These are phyloP conservation scores for Tricladium varicosporioides DNA, from an alignment of 2,329 filamentous ascomycete genomes.

Conservation along the genomic window DNA sequence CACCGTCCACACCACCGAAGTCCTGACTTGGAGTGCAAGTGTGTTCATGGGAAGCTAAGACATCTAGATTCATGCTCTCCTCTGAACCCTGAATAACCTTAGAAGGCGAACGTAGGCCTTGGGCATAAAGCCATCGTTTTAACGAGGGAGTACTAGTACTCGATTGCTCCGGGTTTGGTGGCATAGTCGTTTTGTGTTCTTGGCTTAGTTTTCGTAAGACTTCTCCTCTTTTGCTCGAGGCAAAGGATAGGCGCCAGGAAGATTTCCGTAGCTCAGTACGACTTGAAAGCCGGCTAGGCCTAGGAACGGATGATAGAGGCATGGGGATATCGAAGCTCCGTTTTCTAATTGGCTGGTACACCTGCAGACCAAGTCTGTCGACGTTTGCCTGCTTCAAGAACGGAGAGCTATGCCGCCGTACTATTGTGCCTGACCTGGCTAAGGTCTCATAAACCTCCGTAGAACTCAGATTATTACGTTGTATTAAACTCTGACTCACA, in stretches of 20 bases:
- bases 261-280: conserved; percentile 24
- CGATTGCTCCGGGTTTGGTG: conserved; percentile 7
- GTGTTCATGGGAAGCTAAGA: conserved; percentile 5
- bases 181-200: conserved; percentile 14
- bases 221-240: conserved; percentile 23
- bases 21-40: conserved; percentile 16
- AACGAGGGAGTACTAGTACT: conserved; percentile 8
- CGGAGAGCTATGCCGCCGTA: conserved; percentile 26
- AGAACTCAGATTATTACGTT: background rate
- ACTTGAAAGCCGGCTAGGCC: conserved; percentile 27
- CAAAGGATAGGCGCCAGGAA: conserved; percentile 34
- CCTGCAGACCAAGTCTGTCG: background rate
- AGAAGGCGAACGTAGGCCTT: conserved; percentile 24
- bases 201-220: conserved; percentile 30
- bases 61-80: conserved; percentile 3
- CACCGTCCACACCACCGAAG: conserved; percentile 31
- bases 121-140: conserved; percentile 23
- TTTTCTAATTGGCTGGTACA: conserved; percentile 17
- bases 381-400: conserved; percentile 9
- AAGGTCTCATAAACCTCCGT: background rate
- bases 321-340: conserved; percentile 19
- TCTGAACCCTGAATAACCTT: conserved; percentile 16
- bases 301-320: conserved; percentile 23
- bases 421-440: conserved; percentile 14
- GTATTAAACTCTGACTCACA: background rate